phyloP scores from a whole-genome alignment of 1,139 yeast species.

The Zygoascus hellenicus region DNA sequence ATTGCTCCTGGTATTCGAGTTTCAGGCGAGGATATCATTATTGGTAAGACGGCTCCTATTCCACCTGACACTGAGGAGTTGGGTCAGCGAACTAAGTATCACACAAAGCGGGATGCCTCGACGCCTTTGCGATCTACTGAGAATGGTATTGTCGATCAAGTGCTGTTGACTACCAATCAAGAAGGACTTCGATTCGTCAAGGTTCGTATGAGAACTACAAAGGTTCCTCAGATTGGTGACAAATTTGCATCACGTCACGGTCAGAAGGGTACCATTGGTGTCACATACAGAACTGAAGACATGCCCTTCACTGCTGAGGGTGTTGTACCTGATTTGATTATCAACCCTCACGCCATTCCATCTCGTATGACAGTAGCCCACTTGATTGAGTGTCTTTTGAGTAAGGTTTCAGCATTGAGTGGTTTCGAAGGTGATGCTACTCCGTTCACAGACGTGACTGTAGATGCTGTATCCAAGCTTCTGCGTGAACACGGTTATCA shows the following conservation, averaged over 20 bases:
- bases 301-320: constrained; percentile 99
- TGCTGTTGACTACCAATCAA: constrained; percentile 90
- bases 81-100: constrained; percentile 97
- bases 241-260: constrained; percentile 99
- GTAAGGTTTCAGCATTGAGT: constrained; percentile 89
- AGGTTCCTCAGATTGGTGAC: constrained; percentile 98
- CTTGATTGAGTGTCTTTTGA: constrained; percentile 92
- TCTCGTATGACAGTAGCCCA: constrained; percentile 99
- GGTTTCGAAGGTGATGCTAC: constrained; percentile 99
- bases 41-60: constrained; percentile 97
- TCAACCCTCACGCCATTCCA: constrained; percentile 99
- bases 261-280: constrained; percentile 99
- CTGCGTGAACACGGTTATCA: constrained; percentile 95
- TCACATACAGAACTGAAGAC: constrained; percentile 95
- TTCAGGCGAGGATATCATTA: constrained; percentile 96
- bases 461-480: constrained; percentile 88
- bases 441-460: constrained; percentile 96
- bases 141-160: constrained; percentile 98
- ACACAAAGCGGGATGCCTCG: constrained; percentile 97
- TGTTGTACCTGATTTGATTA: constrained; percentile 91
- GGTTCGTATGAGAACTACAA: constrained; percentile 98
- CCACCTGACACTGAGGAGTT: constrained; percentile 97
- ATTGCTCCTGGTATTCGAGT: constrained; percentile 98
- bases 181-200: constrained; percentile 97
- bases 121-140: constrained; percentile 96